Percentiles rank a stretch among this genome's conserved stretches.
phyloP scores from a whole-genome alignment of 2,329 filamentous ascomycete genomes.

The Monosporascus sp. region DNA sequence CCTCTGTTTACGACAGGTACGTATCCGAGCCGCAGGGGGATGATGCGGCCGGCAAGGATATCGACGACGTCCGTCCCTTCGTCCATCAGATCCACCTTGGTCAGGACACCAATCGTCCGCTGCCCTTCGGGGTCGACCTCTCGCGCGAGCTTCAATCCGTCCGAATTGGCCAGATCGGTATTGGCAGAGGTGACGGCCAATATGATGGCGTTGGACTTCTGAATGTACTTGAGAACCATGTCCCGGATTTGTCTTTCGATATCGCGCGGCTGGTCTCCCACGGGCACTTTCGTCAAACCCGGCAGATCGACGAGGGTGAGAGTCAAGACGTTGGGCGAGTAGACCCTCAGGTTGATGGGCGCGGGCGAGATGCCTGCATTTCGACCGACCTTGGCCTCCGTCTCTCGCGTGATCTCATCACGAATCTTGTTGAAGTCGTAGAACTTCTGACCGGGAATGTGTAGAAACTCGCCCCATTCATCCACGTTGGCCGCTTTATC shows the following conservation, averaged over 20 bases:
- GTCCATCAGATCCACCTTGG: constrained; percentile 99
- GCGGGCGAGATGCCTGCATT: constrained; percentile 96
- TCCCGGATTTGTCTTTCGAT: constrained; percentile 95
- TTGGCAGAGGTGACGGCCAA: constrained; percentile 95
- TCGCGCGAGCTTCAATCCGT: constrained; percentile 90
- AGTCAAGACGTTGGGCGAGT: constrained; percentile 96
- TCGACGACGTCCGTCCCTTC: constrained; percentile 97
- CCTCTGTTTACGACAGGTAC: constrained; percentile 97
- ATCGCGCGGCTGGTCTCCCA: constrained; percentile 92
- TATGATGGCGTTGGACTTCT: constrained; percentile 97
- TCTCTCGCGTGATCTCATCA: constrained; percentile 95
- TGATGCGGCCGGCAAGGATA: constrained; percentile 95
- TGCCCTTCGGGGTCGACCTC: constrained; percentile 98
- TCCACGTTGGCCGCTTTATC: constrained; percentile 89
- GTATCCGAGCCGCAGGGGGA: constrained; percentile 89
- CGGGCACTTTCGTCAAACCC: constrained; percentile 91
- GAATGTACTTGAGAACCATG: constrained; percentile 98
- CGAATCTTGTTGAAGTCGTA: constrained; percentile 97
- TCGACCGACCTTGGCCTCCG: constrained; percentile 89
- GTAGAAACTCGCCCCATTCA: constrained; percentile 98
- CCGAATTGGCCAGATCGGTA: constrained; percentile 96
- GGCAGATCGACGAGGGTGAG: constrained; percentile 95
- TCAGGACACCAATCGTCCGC: constrained; percentile 95
- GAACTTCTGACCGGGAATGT: constrained; percentile 96
- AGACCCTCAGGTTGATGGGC: constrained; percentile 96